Evolutionary conservation across 2,329 filamentous ascomycete species (phyloP), one percentile per base, ranked within the genome.

Genomic region (Rutstroemia sp.): DNA sequence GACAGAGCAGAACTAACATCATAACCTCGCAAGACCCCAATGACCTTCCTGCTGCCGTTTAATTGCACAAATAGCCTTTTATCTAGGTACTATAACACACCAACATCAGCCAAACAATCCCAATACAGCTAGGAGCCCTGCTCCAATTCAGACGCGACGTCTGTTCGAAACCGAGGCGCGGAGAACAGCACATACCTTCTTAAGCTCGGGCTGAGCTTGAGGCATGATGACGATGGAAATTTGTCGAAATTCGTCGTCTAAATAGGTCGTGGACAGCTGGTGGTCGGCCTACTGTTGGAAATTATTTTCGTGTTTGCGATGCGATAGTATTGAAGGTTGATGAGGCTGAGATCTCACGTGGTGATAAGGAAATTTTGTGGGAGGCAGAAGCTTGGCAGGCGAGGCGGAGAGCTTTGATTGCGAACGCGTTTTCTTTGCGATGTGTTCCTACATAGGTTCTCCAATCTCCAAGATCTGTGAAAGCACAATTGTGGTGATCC

Each of bases 31-130:
- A 99, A 81, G 51, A 96, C 82, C 56, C 95, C 94, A 72, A 96
- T 90, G 60, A 99, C 92, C 75, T 96, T 97, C 72, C 94, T 88
- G 73, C 92, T 96, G 70, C 94, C 94, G 75, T 99, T 99, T 54
- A 99, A 79, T 74, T 99, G 92, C 64, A 97, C 91, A 73, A 96
- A 96, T 70, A 99, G 83, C 75, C 92, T 84, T 84, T 99, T 99
- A 80, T 99, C 94, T 75, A 99, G 91, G 75, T 99, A 99, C 94
- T 99, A 68, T 50, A 51, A 21, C 21, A 57, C 16, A 19, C 41
- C 37, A 44, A 62, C 59, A 63, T 61, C 57, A 56, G 54, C 61
- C 55, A 60, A 57, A 42, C 25, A 60, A 37, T 25, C 58, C 47
- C 37, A 45, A 39, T 51, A 47, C n/a, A 19, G 34, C 23, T 23